Percentiles rank a stretch among this genome's conserved stretches.
These are phyloP conservation scores for Fraxinus albicans DNA, from an alignment of 305 asterid genomes.

Conservation along the genomic window DNA sequence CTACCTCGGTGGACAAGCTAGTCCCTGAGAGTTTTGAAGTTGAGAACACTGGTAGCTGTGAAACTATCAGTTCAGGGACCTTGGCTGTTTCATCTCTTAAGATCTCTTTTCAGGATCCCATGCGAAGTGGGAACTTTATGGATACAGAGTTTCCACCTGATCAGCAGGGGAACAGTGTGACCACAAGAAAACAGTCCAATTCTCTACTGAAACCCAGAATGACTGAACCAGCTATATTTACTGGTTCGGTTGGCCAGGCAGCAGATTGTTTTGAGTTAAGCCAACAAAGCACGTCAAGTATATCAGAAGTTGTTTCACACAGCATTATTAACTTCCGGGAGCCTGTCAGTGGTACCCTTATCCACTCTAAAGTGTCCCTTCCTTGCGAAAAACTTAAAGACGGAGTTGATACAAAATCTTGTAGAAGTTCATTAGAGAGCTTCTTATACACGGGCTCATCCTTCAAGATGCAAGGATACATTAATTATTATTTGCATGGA, in stretches of 20 bases:
- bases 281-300: slow-evolving; percentile 38
- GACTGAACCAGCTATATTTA: slow-evolving; percentile 24
- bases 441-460: slow-evolving; percentile 68
- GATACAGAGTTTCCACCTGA: slow-evolving; percentile 26
- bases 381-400: slow-evolving; percentile 25
- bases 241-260: slow-evolving; percentile 34
- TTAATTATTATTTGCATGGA: slow-evolving; percentile 81
- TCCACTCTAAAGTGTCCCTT: slow-evolving; percentile 25
- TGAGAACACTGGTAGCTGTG: slow-evolving; percentile 38
- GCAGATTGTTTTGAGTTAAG: slow-evolving; percentile 29
- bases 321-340: slow-evolving; percentile 28
- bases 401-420: slow-evolving; percentile 28
- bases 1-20: slow-evolving; percentile 31
- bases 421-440: slow-evolving; percentile 26
- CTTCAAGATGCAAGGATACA: slow-evolving; percentile 62
- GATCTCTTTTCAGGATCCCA: slow-evolving; percentile 21
- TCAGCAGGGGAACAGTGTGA: slow-evolving; percentile 16
- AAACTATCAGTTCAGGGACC: slow-evolving; percentile 28
- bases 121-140: slow-evolving; percentile 21
- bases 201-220: slow-evolving; percentile 16
- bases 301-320: slow-evolving; percentile 33
- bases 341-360: slow-evolving; percentile 30
- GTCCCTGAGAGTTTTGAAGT: slow-evolving; percentile 29
- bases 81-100: slow-evolving; percentile 18
- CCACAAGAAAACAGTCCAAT: slow-evolving; percentile 24